Evolutionary conservation across 2,329 filamentous ascomycete species (phyloP), one percentile per base, ranked within the genome.

Genomic region (Pestalotiopsis sp.): DNA sequence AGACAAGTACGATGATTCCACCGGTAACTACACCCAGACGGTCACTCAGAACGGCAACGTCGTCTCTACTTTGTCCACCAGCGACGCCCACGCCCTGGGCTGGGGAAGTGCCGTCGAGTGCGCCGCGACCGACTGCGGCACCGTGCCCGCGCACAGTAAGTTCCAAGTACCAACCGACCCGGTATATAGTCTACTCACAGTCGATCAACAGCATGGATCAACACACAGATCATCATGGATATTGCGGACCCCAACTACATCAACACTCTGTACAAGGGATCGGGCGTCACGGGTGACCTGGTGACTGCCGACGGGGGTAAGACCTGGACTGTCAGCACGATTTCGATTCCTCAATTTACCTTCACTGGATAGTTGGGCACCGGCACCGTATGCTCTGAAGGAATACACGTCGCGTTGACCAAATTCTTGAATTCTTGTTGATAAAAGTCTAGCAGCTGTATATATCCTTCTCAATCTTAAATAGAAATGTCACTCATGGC

Each of bases 251-350:
- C 78, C 56, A 71, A 80, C 67, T 84, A 83, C 70, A 78, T 76
- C 67, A 73, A 80, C 66, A 84, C 82, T 17, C 52, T 80, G 60
- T 73, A 27, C 17, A 79, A 80, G 70, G 78, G 77, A 14, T 69
- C 75, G 4, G 82, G 81, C 5, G 81, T 81, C n/a, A 82, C 79
- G 11, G 82, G 80, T 7, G 75, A 80, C 9, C 77, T 83, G 78
- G 73, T 75, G 41, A 83, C 81, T 5, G 74, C 64, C 13, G 82
- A 84, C 67, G 77, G 77, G 38, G 82, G 82, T 7, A 80, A 80
- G 72, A 84, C 81, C 4, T 84, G 82, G 82, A 81, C 75, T n/a
- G 78, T 83, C 36, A 78, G 70, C 31, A 79, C 76, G 11, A 83
- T 83, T 65, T 65, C 70, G 12, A 80, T 82, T 64, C 77, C 76